Conservation (phyloP, 1,284 basidiomycete genomes). For the Sporisorium reilianum region DNA sequence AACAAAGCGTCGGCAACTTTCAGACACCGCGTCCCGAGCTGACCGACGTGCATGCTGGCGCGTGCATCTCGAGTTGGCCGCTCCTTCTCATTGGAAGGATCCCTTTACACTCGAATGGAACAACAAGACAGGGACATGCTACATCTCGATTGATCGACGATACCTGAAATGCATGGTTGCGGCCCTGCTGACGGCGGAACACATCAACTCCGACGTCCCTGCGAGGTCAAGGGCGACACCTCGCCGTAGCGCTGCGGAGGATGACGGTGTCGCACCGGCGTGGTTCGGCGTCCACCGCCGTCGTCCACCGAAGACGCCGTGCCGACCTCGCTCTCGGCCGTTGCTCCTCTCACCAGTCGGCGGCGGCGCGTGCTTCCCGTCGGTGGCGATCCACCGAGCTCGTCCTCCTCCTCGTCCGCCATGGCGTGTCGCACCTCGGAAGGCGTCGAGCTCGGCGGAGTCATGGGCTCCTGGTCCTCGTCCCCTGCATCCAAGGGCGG, state of each 20-base stretch:
- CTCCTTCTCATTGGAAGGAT: background rate
- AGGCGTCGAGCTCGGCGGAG: conserved; percentile 4
- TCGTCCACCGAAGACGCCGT: conserved; percentile 8
- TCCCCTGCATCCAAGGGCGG: background rate
- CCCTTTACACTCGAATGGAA: background rate
- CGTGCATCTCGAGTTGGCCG: too few relatives aligned
- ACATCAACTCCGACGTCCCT: background rate
- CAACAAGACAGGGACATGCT: background rate
- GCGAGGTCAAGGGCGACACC: conserved; percentile 1
- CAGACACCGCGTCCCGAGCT: conserved; percentile 29
- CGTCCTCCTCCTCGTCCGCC: background rate
- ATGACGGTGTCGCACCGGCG: conserved; percentile 26
- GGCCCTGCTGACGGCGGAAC: background rate
- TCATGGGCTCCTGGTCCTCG: background rate
- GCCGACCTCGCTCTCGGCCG: conserved; percentile 11
- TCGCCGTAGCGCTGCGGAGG: conserved; percentile 26
- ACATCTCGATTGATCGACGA: background rate
- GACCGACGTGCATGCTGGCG: conserved; percentile 22
- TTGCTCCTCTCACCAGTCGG: background rate
- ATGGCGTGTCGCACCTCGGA: background rate
- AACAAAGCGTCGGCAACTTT: conserved; percentile 29
- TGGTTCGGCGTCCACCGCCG: conserved; percentile 13
- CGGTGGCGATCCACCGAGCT: too few relatives aligned
- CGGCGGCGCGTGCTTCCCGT: background rate
- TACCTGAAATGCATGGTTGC: background rate